A percentile compares a stretch with the other conserved stretches of the same genome.
phyloP scores from a whole-genome alignment of 805 yeast species.

The Candida mattraensis region DNA sequence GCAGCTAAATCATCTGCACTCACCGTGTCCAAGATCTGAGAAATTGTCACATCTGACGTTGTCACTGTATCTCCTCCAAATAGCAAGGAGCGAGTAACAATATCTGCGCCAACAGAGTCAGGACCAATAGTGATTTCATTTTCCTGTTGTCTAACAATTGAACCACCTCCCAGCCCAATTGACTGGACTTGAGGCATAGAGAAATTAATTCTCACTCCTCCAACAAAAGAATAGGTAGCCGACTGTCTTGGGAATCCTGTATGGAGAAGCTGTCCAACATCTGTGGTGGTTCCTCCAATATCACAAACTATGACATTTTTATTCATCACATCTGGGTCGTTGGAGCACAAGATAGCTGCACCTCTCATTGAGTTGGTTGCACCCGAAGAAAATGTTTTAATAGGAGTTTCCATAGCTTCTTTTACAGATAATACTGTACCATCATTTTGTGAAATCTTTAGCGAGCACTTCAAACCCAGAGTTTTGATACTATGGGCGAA shows the following conservation, averaged over 20 bases:
- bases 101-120: slow-evolving; percentile 8
- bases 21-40: slow-evolving; percentile 3
- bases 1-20: slow-evolving; percentile 30
- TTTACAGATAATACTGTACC: slow-evolving; percentile 7
- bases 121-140: slow-evolving; percentile 6
- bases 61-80: slow-evolving; percentile 9
- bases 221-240: slow-evolving; percentile 8
- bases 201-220: slow-evolving; percentile 10
- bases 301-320: slow-evolving; percentile 9
- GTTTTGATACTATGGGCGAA: slow-evolving; percentile 5
- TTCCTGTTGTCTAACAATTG: slow-evolving; percentile 6
- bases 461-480: slow-evolving; percentile 7
- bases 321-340: slow-evolving; percentile 5
- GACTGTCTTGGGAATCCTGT: slow-evolving; percentile 11
- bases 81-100: slow-evolving; percentile 4
- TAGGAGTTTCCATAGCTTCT: slow-evolving; percentile 8
- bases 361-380: slow-evolving; percentile 12
- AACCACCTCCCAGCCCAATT: slow-evolving; percentile 9
- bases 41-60: slow-evolving; percentile 7
- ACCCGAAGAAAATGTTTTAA: slow-evolving; percentile 9
- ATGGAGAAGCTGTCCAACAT: slow-evolving; percentile 6
- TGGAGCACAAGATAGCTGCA: slow-evolving; percentile 8
- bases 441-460: slow-evolving; percentile 7
- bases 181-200: slow-evolving; percentile 10
- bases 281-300: slow-evolving; percentile 11